phyloP scores from a whole-genome alignment of 305 asterid species.

The Fraxinus greggii region DNA sequence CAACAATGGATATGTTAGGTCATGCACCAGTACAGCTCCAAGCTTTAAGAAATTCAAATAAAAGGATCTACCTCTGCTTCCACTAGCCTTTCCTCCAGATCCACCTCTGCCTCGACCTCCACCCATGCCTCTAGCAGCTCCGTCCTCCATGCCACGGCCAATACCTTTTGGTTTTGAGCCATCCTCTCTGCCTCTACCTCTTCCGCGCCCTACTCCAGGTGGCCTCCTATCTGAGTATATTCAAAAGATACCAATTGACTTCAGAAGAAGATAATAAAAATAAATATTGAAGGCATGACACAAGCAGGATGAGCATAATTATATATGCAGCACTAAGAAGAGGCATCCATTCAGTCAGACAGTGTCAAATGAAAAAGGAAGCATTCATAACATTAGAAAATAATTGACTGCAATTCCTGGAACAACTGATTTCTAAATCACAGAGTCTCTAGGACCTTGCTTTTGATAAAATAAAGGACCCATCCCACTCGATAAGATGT shows the following conservation, averaged over 20 bases:
- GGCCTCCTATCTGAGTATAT: slow-evolving; percentile 55
- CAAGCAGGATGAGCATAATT: neutral
- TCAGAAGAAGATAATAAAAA: neutral
- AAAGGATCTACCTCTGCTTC: slow-evolving; percentile 39
- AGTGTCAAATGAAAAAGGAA: neutral
- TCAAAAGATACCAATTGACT: neutral
- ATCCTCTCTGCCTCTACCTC: slow-evolving; percentile 64
- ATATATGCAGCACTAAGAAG: neutral
- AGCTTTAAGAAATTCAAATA: neutral
- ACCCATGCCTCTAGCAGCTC: slow-evolving; percentile 48
- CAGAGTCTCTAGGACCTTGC: neutral
- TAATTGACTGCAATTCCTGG: neutral
- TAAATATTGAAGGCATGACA: neutral
- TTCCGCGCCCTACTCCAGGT: slow-evolving; percentile 74
- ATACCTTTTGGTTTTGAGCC: slow-evolving; percentile 41
- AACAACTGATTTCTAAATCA: neutral
- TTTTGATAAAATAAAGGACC: neutral
- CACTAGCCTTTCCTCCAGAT: slow-evolving; percentile 17
- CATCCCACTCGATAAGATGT: neutral
- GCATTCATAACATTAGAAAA: neutral
- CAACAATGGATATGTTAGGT: neutral
- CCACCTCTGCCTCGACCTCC: slow-evolving; percentile 42
- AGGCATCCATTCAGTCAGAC: neutral
- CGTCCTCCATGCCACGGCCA: slow-evolving; percentile 60
- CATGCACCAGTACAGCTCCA: neutral